These are phyloP conservation scores for Trichophyton mentagrophytes DNA, from an alignment of 2,329 filamentous ascomycete genomes.

Conservation along the genomic window DNA sequence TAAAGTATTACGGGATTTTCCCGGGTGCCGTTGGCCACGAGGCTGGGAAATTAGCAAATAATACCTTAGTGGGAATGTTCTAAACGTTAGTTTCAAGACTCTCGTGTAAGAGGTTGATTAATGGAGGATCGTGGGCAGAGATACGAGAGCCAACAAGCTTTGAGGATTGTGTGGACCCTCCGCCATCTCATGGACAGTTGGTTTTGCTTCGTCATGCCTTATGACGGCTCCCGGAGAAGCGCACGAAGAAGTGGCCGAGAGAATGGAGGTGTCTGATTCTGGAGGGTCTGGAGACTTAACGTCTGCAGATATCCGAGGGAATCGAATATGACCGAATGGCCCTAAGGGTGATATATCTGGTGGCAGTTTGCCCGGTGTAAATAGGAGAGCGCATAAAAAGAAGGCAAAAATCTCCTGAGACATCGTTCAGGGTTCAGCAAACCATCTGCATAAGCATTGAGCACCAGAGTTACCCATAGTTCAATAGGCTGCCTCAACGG, in stretches of 20 bases:
- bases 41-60: neutral
- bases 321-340: neutral
- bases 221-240: neutral
- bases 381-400: neutral
- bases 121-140: neutral
- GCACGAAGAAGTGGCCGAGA: neutral
- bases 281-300: neutral
- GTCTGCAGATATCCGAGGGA: neutral
- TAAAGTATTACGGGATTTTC: neutral
- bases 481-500: neutral
- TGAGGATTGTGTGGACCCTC: neutral
- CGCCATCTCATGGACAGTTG: neutral
- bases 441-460: neutral
- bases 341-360: neutral
- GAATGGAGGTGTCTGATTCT: neutral
- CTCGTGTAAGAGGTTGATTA: neutral
- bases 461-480: neutral
- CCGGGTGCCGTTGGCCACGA: neutral
- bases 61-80: neutral
- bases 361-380: neutral
- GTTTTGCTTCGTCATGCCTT: neutral
- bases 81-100: neutral
- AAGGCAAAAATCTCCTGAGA: neutral
- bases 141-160: conserved; percentile 1
- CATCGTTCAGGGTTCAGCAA: no score